These are phyloP conservation scores for Stephania yunnanensis DNA, from an alignment of 164 flowering plant species.

Conservation along the genomic window DNA sequence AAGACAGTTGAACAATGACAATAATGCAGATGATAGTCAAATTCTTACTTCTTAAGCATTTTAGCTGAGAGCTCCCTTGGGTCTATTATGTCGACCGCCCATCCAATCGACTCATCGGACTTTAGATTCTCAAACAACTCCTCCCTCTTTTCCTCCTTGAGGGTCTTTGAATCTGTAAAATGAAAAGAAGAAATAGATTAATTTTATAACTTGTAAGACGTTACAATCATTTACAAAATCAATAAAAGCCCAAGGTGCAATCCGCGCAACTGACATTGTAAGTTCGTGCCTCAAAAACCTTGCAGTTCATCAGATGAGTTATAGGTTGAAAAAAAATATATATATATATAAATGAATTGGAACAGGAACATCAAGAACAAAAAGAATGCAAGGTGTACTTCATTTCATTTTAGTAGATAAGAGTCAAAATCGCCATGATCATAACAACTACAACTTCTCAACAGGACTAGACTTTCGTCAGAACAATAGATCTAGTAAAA, in stretches of 20 bases:
- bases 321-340: too few relatives aligned
- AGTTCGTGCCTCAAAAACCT: too few relatives aligned
- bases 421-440: too few relatives aligned
- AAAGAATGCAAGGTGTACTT: too few relatives aligned
- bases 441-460: too few relatives aligned
- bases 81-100: conserved; percentile 92
- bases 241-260: background rate
- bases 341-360: too few relatives aligned
- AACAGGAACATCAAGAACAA: too few relatives aligned
- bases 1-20: background rate
- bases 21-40: background rate
- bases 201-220: background rate
- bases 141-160: conserved; percentile 93
- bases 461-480: too few relatives aligned
- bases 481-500: too few relatives aligned
- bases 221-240: background rate
- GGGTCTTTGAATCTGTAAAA: conserved; percentile 78
- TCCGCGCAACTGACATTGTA: too few relatives aligned
- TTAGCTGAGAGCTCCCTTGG: conserved; percentile 90
- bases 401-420: too few relatives aligned
- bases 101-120: conserved; percentile 66
- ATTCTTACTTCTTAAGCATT: conserved; percentile 75
- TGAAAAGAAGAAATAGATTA: background rate
- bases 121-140: conserved; percentile 78
- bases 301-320: too few relatives aligned